Evolutionary conservation across 805 yeast species (phyloP).

Genomic region (Candida odintsovae): DNA sequence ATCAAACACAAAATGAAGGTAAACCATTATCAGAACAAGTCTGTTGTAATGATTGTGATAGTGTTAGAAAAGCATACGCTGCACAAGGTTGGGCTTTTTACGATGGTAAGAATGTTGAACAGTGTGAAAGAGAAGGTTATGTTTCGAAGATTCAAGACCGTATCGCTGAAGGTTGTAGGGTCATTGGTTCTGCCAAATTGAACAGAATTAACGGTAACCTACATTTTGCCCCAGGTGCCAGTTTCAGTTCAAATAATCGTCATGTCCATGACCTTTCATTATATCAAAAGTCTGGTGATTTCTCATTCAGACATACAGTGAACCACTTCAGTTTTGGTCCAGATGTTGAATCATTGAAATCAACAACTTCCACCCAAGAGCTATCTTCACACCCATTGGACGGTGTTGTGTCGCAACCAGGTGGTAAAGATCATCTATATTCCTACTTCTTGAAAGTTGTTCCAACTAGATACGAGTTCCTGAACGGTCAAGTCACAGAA

Average conservation of each 20-base stretch:
- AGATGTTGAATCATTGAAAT: constrained; percentile 31
- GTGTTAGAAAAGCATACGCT: constrained; percentile 76
- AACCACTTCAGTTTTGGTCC: constrained; percentile 83
- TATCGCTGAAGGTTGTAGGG: constrained; percentile 81
- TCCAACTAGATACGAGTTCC: constrained; percentile 75
- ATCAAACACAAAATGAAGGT: constrained; percentile 44
- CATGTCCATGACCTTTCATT: constrained; percentile 86
- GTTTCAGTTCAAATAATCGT: constrained; percentile 48
- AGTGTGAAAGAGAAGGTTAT: constrained; percentile 87
- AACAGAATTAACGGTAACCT: constrained; percentile 86
- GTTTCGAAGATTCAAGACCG: constrained; percentile 54
- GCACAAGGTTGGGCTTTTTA: constrained; percentile 79
- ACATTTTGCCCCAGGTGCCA: constrained; percentile 95
- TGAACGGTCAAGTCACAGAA: constrained; percentile 49
- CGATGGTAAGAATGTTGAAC: constrained; percentile 83
- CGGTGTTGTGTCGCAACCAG: constrained; percentile 35
- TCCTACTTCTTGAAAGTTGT: constrained; percentile 87
- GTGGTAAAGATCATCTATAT: constrained; percentile 54
- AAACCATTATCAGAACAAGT: constrained; percentile 34
- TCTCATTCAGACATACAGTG: constrained; percentile 72
- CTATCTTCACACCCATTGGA: constrained; percentile 65
- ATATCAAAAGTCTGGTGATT: constrained; percentile 48
- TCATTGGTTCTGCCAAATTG: constrained; percentile 71
- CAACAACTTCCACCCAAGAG: constrained; percentile 21
- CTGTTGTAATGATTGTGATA: constrained; percentile 84